These are phyloP conservation scores for Cryptococcus sp. DNA, from an alignment of 1,284 basidiomycete species.

Conservation along the genomic window DNA sequence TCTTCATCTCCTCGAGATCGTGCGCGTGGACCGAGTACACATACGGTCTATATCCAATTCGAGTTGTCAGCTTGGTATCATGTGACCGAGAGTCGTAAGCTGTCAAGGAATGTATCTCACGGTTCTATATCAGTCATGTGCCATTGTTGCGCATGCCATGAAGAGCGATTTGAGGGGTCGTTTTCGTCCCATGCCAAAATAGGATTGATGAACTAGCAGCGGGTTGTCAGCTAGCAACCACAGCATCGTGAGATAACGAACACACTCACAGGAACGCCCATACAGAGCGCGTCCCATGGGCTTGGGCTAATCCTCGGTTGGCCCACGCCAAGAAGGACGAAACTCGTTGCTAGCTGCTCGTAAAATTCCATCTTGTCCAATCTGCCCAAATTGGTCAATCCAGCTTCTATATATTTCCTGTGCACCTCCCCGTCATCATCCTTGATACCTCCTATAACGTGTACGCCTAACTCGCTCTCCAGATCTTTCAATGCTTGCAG, in stretches of 20 bases:
- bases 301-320: constrained; percentile 36
- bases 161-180: constrained; percentile 40
- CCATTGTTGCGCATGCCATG: constrained; percentile 52
- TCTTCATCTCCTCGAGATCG: constrained; percentile 30
- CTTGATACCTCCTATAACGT: constrained; percentile 30
- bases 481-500: constrained; percentile 23
- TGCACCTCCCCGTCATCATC: constrained; percentile 27
- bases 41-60: constrained; percentile 41
- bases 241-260: not conserved
- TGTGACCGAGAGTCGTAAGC: not conserved
- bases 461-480: constrained; percentile 20
- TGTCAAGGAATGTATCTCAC: constrained; percentile 24
- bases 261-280: constrained; percentile 40
- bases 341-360: constrained; percentile 20
- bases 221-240: not conserved
- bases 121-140: constrained; percentile 42
- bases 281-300: constrained; percentile 43
- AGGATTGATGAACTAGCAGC: constrained; percentile 54
- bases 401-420: constrained; percentile 17
- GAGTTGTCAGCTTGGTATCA: not conserved
- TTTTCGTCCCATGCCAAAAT: constrained; percentile 47
- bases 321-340: constrained; percentile 39
- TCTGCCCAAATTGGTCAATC: constrained; percentile 29
- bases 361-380: constrained; percentile 41
- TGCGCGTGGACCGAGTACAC: constrained; percentile 51